Evolutionary conservation across 495 filamentous ascomycete species (phyloP).

Genomic region (Hypoxylon cercidicola): DNA sequence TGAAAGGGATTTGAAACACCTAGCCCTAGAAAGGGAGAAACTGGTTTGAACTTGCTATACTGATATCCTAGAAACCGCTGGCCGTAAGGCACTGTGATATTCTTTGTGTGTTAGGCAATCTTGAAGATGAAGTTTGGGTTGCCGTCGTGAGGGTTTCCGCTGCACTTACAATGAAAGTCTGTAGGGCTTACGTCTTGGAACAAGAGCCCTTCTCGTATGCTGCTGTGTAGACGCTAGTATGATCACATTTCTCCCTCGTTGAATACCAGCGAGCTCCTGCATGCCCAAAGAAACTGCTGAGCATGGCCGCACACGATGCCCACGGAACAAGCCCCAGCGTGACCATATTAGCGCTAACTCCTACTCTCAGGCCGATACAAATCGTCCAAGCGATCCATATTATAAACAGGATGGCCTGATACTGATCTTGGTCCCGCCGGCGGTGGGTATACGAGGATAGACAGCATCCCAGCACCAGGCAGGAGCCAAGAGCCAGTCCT

Average conservation of each 20-base stretch:
- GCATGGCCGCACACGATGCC: slow-evolving; percentile 56
- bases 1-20: neutral
- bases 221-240: neutral
- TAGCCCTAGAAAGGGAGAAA: neutral
- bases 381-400: slow-evolving; percentile 45
- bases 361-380: slow-evolving; percentile 44
- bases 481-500: slow-evolving; percentile 55
- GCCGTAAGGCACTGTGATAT: neutral
- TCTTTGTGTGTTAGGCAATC: no score
- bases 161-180: neutral
- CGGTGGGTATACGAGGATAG: slow-evolving; percentile 58
- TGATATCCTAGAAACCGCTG: neutral
- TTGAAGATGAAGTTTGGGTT: no score
- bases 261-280: slow-evolving; percentile 27
- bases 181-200: no score
- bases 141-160: no score
- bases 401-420: slow-evolving; percentile 52
- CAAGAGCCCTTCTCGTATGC: slow-evolving; percentile 3
- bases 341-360: slow-evolving; percentile 50
- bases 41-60: neutral
- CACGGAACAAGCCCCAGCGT: slow-evolving; percentile 56
- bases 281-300: slow-evolving; percentile 45
- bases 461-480: slow-evolving; percentile 56
- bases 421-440: slow-evolving; percentile 51
- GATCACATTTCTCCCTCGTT: slow-evolving; percentile 4